Evolutionary conservation across 192 early-diverging fungal species (phyloP), one percentile per base, ranked within the genome.

Genomic region (Gamsiella multidivaricata): DNA sequence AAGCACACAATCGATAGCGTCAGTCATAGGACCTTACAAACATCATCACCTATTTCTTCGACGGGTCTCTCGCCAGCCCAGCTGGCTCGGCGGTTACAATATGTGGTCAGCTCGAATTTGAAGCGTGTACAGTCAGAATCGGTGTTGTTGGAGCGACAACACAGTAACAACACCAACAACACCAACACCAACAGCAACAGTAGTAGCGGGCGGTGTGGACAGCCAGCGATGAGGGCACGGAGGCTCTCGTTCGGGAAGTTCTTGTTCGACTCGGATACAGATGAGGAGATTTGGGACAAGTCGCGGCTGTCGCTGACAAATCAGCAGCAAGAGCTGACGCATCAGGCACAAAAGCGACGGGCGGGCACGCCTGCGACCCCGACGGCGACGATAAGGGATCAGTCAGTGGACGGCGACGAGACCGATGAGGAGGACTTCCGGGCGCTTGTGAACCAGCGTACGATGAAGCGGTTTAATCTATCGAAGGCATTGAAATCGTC

Each of bases 351-450:
- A 4, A 78, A 78, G 49, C 74, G 74, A 29, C 45, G 65, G 15
- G 60, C 65, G 6, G 60, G 60, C 18, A 28, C 65, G 11, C 37
- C 59, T 0, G 26, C 39, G 3, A 66, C 57, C 22, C 32, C 42
- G 52, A 31, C 37, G 1, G 32, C 20, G 32, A 34, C 33, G 20
- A 25, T 25, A 4, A 45, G 42, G 3, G 31, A 3, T 53, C 49
- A 39, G 25, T 54, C 43, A 10, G 41, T 57, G 2, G 70, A 78
- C 23, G 65, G 61, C 9, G 74, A 78, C 32, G 74, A 68, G 49
- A 78, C 74, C 14, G 74, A 78, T 33, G 74, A 78, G 17, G 74
- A 78, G 33, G 65, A 68, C 25, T 78, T 69, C 51, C 46, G 22
- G 23, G 22, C 54, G 20, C n/a, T n/a, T n/a, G n/a, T 12, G 57